Evolutionary conservation across 768 basidiomycete species (phyloP).

Genomic region (Suillus paluster): DNA sequence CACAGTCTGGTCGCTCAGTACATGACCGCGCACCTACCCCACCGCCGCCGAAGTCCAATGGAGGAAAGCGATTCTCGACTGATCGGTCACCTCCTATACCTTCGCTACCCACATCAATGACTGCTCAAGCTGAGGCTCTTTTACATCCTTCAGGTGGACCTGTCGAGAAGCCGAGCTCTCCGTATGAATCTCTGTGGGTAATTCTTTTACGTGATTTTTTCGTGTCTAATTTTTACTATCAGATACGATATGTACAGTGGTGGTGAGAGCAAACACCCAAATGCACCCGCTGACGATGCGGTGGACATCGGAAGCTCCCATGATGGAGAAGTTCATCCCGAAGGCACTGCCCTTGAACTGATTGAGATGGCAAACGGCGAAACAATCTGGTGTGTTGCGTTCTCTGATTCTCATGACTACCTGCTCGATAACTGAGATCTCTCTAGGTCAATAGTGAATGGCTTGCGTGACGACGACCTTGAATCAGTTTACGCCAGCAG

Average conservation of each 20-base stretch:
- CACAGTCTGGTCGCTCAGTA: constrained; percentile 70
- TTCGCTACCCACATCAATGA: constrained; percentile 57
- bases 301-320: constrained; percentile 26
- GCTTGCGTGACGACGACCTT: constrained; percentile 76
- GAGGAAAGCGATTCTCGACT: constrained; percentile 63
- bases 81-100: constrained; percentile 75
- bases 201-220: constrained; percentile 17
- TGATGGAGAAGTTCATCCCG: constrained; percentile 30
- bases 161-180: constrained; percentile 68
- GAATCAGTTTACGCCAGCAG: constrained; percentile 71
- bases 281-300: constrained; percentile 40
- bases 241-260: constrained; percentile 84
- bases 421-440: neutral
- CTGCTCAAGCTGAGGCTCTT: constrained; percentile 40
- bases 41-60: constrained; percentile 70
- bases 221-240: constrained; percentile 25
- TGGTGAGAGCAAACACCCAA: constrained; percentile 53
- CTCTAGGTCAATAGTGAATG: constrained; percentile 77
- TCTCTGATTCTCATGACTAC: neutral
- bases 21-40: constrained; percentile 86
- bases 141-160: constrained; percentile 47
- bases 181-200: constrained; percentile 81
- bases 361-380: constrained; percentile 87
- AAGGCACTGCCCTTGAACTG: constrained; percentile 74
- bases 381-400: constrained; percentile 71